Conservation (phyloP, 1,139 yeast genomes). For the Protomyces macrosporus region DNA sequence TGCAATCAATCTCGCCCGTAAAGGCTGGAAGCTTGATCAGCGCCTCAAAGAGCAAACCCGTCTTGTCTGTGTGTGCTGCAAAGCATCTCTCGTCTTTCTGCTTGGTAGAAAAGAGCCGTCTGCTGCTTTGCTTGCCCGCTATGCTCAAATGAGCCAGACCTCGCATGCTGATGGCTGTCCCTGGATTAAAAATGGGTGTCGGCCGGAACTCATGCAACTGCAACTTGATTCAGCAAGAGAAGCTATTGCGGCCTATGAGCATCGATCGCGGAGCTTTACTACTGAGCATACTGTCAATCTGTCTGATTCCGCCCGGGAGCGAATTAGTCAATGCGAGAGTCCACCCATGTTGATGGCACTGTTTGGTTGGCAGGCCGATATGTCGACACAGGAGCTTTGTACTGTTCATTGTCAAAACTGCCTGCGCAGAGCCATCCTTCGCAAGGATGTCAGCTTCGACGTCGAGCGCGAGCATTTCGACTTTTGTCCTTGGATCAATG, state of each 20-base stretch:
- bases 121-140: not conserved
- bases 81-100: not conserved
- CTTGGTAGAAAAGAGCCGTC: not conserved
- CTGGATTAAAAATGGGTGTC: not conserved
- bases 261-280: no score
- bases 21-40: constrained; percentile 6
- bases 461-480: constrained; percentile 8
- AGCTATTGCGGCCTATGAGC: no score
- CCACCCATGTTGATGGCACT: not conserved
- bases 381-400: no score
- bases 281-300: no score
- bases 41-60: not conserved
- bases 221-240: no score
- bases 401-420: constrained; percentile 1
- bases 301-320: not conserved
- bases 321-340: no score
- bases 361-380: constrained; percentile 3
- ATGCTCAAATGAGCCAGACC: not conserved
- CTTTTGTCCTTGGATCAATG: constrained; percentile 21
- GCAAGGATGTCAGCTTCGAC: not conserved
- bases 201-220: no score
- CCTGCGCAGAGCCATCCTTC: not conserved
- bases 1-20: constrained; percentile 2
- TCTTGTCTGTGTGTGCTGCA: constrained; percentile 2
- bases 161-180: constrained; percentile 6